A percentile compares a stretch with the other conserved stretches of the same genome.
These are phyloP conservation scores for Beauveria pseudobassiana DNA, from an alignment of 2,329 filamentous ascomycete genomes.

Conservation along the genomic window DNA sequence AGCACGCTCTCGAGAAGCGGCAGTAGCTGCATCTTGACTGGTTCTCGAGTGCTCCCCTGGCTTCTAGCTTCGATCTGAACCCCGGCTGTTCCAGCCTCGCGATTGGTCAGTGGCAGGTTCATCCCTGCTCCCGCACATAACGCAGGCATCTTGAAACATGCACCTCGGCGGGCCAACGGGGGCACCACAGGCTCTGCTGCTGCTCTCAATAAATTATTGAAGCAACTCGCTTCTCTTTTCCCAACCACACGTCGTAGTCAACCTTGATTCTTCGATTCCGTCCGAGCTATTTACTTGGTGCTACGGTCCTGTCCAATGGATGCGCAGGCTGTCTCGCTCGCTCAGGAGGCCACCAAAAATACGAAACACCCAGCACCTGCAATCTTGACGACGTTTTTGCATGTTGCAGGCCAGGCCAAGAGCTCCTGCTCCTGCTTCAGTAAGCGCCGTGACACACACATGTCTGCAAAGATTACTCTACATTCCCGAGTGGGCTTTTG, in stretches of 20 bases:
- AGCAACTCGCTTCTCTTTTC: too few species aligned
- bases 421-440: background rate
- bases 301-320: background rate
- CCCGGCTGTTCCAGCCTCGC: background rate
- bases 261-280: too few species aligned
- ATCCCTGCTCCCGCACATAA: background rate
- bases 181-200: too few species aligned
- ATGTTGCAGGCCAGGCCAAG: background rate
- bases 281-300: background rate
- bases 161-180: too few species aligned
- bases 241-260: too few species aligned
- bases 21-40: slow-evolving; percentile 8
- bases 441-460: background rate
- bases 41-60: slow-evolving; percentile 1
- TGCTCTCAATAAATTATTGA: too few species aligned
- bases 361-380: too few species aligned
- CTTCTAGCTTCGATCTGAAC: slow-evolving; percentile 3
- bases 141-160: slow-evolving; percentile 3
- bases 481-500: background rate
- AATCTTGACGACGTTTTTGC: too few species aligned
- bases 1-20: background rate
- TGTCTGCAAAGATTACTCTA: background rate
- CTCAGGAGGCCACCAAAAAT: too few species aligned
- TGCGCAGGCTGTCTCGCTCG: background rate
- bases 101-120: background rate